Conservation (phyloP, 1,284 basidiomycete genomes). For the Fomes fomentarius region DNA sequence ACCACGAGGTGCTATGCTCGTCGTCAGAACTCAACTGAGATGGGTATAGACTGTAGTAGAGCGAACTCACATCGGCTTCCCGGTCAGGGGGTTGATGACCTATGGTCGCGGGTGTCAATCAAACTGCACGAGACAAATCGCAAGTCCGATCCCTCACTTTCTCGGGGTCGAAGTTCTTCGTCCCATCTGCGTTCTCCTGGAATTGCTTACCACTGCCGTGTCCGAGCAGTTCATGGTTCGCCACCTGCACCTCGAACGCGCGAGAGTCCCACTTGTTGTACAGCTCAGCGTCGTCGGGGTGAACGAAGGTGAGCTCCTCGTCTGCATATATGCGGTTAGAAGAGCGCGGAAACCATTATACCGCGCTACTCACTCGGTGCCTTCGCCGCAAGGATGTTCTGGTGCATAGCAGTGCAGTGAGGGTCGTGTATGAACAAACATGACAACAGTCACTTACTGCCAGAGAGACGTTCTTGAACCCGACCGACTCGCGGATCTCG, state of each 20-base stretch:
- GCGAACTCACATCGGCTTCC: conserved; percentile 68
- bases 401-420: neutral
- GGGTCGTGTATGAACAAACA: neutral
- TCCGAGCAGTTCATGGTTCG: conserved; percentile 82
- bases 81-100: conserved; percentile 84
- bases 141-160: conserved; percentile 43
- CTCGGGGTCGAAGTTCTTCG: conserved; percentile 76
- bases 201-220: conserved; percentile 83
- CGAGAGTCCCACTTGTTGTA: conserved; percentile 78
- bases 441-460: conserved; percentile 48
- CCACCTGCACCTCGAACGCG: conserved; percentile 84
- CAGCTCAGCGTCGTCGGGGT: conserved; percentile 67
- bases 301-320: conserved; percentile 80
- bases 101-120: conserved; percentile 31
- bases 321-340: conserved; percentile 41
- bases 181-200: conserved; percentile 73
- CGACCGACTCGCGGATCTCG: conserved; percentile 75
- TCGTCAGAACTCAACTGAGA: no score
- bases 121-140: neutral
- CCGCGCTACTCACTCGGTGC: conserved; percentile 61
- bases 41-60: no score
- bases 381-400: conserved; percentile 85
- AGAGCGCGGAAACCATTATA: neutral
- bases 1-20: conserved; percentile 68
- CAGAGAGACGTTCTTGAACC: conserved; percentile 85